phyloP scores from a whole-genome alignment of 768 basidiomycete species.

The Trametes cinnabarina region DNA sequence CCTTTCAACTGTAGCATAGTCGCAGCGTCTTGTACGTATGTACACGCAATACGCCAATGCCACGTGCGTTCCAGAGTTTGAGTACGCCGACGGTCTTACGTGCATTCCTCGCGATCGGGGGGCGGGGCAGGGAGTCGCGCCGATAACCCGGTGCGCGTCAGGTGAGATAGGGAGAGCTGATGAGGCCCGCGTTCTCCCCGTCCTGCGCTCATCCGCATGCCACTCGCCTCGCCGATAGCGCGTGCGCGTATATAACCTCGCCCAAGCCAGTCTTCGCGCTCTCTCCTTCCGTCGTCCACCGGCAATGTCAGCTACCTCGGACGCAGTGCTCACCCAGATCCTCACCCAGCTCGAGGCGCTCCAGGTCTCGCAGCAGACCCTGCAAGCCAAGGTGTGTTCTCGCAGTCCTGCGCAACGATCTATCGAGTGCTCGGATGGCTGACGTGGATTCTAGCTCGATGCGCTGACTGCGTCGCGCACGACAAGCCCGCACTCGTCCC shows the following conservation, averaged over 20 bases:
- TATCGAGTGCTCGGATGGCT: neutral
- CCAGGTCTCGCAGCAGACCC: constrained; percentile 70
- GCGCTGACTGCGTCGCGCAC: constrained; percentile 32
- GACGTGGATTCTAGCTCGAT: constrained; percentile 46
- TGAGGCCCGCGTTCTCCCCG: constrained; percentile 1
- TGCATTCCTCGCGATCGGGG: neutral
- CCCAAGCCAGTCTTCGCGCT: neutral
- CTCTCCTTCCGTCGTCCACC: neutral
- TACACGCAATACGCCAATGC: neutral
- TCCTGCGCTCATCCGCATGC: constrained; percentile 4
- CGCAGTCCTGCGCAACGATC: neutral
- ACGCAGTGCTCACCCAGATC: constrained; percentile 70
- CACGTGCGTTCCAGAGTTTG: neutral
- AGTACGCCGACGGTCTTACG: neutral
- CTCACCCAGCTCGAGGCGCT: constrained; percentile 67
- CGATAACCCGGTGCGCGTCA: constrained; percentile 20
- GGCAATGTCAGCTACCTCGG: constrained; percentile 27
- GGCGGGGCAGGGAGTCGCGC: neutral
- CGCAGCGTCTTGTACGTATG: neutral
- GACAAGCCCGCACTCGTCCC: constrained; percentile 25
- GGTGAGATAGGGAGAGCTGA: constrained; percentile 18
- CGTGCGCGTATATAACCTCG: constrained; percentile 15
- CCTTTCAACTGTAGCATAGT: neutral
- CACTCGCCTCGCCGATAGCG: constrained; percentile 16
- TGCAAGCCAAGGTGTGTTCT: constrained; percentile 71